Evolutionary conservation across 106 monocot species (phyloP).

Genomic region (Phalaenopsis aphrodite): DNA sequence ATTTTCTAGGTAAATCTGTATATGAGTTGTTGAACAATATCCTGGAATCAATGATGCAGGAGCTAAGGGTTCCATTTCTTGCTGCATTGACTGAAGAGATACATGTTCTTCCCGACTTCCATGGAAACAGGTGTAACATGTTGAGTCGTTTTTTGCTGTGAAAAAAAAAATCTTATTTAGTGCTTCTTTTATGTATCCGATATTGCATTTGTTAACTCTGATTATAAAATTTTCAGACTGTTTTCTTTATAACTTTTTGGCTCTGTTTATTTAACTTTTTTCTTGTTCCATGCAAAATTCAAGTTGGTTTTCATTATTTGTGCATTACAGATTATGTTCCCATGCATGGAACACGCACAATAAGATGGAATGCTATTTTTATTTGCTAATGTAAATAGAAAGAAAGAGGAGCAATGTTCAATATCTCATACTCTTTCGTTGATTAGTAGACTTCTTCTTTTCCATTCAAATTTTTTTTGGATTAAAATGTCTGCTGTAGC

Average conservation of each 20-base stretch:
- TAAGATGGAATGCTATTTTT: not conserved
- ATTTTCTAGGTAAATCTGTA: slow-evolving; percentile 55
- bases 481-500: not conserved
- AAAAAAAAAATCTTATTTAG: not conserved
- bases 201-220: not conserved
- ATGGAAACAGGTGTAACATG: slow-evolving; percentile 83
- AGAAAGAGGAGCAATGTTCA: not conserved
- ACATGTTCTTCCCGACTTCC: slow-evolving; percentile 94
- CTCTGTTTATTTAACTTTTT: not conserved
- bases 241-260: not conserved
- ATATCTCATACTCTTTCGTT: not conserved
- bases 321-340: not conserved
- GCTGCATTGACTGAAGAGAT: slow-evolving; percentile 70
- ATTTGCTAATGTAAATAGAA: not conserved
- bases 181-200: not conserved
- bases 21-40: slow-evolving; percentile 73
- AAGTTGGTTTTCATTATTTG: not conserved
- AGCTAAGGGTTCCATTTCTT: slow-evolving; percentile 54
- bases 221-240: not conserved
- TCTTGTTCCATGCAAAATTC: not conserved
- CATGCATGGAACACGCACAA: not conserved
- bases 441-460: not conserved
- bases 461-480: not conserved
- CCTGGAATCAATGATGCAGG: slow-evolving; percentile 56
- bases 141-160: not conserved